Evolutionary conservation across 108 stramenopile species (phyloP).

Genomic region (Cyclostephanos tholiformis): DNA sequence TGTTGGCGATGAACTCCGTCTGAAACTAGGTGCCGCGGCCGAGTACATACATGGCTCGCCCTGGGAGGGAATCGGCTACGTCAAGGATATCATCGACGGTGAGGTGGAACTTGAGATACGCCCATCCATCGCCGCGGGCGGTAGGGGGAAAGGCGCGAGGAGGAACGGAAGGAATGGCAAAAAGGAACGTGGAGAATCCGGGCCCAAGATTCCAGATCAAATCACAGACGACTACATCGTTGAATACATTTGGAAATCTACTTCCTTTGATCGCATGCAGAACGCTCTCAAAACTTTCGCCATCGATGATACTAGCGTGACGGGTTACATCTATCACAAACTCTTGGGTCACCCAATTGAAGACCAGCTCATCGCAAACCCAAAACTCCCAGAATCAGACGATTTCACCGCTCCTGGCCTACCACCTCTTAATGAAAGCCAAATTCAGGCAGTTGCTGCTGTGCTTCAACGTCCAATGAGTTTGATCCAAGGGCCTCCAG

Average conservation of each 20-base stretch:
- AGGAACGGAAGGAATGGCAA: conserved; percentile 21
- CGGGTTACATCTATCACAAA: conserved; percentile 97
- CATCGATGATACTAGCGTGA: conserved; percentile 95
- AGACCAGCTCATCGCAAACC: conserved; percentile 85
- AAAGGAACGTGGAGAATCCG: conserved; percentile 16
- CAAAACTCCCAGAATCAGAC: conserved; percentile 60
- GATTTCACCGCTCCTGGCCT: conserved; percentile 91
- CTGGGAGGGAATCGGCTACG: conserved; percentile 93
- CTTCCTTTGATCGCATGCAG: conserved; percentile 98
- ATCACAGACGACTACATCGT: conserved; percentile 91
- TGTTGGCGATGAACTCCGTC: conserved; percentile 93
- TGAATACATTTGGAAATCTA: conserved; percentile 98
- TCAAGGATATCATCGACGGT: conserved; percentile 89
- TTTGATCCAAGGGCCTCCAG: conserved; percentile 98
- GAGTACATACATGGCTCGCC: conserved; percentile 79
- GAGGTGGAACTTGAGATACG: conserved; percentile 89
- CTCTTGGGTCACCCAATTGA: conserved; percentile 97
- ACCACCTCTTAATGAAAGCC: conserved; percentile 95
- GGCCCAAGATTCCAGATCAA: conserved; percentile 66
- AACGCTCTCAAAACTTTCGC: conserved; percentile 97
- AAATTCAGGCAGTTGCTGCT: conserved; percentile 87
- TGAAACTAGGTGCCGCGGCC: conserved; percentile 83
- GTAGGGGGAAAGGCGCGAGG: conserved; percentile 19
- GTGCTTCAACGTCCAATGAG: conserved; percentile 93
- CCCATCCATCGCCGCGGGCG: conserved; percentile 43